Conservation (phyloP, 1,284 basidiomycete genomes). For the Volvariella surrecta region DNA sequence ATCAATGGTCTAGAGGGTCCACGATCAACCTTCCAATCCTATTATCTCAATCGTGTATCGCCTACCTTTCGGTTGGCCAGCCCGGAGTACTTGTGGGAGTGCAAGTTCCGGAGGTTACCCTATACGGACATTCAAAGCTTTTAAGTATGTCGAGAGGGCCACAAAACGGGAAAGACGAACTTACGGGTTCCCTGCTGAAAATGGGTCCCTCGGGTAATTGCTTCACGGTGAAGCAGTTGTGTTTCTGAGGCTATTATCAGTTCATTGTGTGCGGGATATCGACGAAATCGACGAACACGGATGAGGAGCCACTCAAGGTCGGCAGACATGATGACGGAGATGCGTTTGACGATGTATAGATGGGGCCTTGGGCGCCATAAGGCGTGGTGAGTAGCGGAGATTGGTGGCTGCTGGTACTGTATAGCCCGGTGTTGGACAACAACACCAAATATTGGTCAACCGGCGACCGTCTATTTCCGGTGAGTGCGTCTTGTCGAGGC, state of each 20-base stretch:
- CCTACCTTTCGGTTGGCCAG: slow-evolving; percentile 75
- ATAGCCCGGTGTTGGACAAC: background rate
- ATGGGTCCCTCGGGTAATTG: slow-evolving; percentile 58
- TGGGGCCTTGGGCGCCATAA: slow-evolving; percentile 1
- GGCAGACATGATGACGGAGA: slow-evolving; percentile 51
- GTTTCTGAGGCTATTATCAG: slow-evolving; percentile 39
- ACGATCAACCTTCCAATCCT: slow-evolving; percentile 1
- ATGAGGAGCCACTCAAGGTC: slow-evolving; percentile 90
- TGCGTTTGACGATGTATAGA: slow-evolving; percentile 14
- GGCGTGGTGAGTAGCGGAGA: background rate
- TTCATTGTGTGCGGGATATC: background rate
- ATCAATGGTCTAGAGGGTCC: slow-evolving; percentile 47
- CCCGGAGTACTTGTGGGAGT: slow-evolving; percentile 87
- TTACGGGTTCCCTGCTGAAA: slow-evolving; percentile 80
- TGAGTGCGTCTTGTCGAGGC: too few species aligned
- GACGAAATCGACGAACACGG: slow-evolving; percentile 53
- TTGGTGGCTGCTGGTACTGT: slow-evolving; percentile 1
- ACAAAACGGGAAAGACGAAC: slow-evolving; percentile 24
- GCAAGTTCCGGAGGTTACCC: slow-evolving; percentile 82
- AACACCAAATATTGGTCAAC: too few species aligned
- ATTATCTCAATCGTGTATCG: slow-evolving; percentile 1
- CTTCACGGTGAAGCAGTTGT: slow-evolving; percentile 83
- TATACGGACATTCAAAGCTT: slow-evolving; percentile 20
- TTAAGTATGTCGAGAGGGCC: background rate
- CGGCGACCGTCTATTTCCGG: too few species aligned